phyloP scores from a whole-genome alignment of 75 land plant species.

The Cunninghamia lanceolata region DNA sequence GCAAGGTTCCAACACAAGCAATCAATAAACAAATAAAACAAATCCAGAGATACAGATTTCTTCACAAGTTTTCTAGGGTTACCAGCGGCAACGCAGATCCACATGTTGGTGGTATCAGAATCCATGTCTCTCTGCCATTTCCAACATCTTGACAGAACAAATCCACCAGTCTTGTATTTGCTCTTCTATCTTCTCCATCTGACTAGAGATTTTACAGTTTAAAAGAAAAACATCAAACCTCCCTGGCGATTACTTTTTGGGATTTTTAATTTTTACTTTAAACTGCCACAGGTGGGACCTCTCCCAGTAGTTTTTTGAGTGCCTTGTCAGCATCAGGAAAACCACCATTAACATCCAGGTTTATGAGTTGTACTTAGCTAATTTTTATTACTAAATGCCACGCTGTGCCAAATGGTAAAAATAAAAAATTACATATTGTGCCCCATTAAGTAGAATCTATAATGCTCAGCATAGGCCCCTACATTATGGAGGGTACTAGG shows the following conservation, averaged over 20 bases:
- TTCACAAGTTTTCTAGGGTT: neutral
- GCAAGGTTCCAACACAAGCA: slow-evolving; percentile 8
- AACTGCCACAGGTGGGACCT: neutral
- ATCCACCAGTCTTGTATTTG: neutral
- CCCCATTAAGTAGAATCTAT: neutral
- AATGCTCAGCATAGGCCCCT: neutral
- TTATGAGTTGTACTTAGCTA: neutral
- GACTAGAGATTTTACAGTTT: neutral
- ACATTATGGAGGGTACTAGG: neutral
- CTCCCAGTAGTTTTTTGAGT: neutral
- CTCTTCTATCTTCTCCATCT: neutral
- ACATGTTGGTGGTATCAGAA: neutral
- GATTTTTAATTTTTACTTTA: neutral
- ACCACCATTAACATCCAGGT: neutral
- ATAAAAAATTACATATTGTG: neutral
- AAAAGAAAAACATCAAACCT: neutral
- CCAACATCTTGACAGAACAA: neutral
- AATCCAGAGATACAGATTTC: neutral
- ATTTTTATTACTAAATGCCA: neutral
- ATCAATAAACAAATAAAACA: slow-evolving; percentile 7
- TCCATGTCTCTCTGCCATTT: slow-evolving; percentile 1
- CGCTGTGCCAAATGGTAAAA: neutral
- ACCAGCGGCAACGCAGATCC: neutral
- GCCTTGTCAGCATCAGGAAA: neutral
- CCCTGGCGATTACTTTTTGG: neutral